phyloP scores from a whole-genome alignment of 805 yeast genomes.

The Pichia cabralensis region DNA sequence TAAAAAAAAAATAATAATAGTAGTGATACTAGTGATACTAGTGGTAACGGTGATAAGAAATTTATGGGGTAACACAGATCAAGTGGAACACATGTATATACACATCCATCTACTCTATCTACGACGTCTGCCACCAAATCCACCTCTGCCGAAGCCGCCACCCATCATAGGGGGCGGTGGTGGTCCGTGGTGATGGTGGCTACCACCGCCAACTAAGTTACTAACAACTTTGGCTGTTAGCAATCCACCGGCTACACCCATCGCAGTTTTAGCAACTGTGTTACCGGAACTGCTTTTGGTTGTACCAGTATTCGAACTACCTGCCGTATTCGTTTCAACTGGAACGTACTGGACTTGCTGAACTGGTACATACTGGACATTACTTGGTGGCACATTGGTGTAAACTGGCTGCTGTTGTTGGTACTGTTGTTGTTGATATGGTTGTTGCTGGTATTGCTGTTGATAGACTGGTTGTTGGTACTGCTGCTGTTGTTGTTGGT shows the following conservation, averaged over 20 bases:
- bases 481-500: background rate
- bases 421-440: background rate
- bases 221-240: conserved; percentile 4
- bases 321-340: background rate
- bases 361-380: background rate
- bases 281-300: background rate
- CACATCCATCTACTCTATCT: background rate
- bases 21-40: too few relatives aligned
- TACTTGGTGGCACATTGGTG: too few relatives aligned
- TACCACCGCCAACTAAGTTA: background rate
- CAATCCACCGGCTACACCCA: conserved; percentile 7
- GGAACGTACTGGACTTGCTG: background rate
- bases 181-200: background rate
- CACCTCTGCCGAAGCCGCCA: background rate
- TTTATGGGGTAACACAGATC: too few relatives aligned
- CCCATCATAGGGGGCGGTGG: background rate
- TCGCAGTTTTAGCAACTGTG: conserved; percentile 3
- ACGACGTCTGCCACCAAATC: conserved; percentile 1
- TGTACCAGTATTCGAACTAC: background rate
- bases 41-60: too few relatives aligned
- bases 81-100: too few relatives aligned
- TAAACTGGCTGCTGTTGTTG: background rate
- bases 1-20: too few relatives aligned
- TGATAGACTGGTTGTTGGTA: background rate
- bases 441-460: background rate